Conservation (phyloP, 164 flowering plant species). For the Umbellularia californica region DNA sequence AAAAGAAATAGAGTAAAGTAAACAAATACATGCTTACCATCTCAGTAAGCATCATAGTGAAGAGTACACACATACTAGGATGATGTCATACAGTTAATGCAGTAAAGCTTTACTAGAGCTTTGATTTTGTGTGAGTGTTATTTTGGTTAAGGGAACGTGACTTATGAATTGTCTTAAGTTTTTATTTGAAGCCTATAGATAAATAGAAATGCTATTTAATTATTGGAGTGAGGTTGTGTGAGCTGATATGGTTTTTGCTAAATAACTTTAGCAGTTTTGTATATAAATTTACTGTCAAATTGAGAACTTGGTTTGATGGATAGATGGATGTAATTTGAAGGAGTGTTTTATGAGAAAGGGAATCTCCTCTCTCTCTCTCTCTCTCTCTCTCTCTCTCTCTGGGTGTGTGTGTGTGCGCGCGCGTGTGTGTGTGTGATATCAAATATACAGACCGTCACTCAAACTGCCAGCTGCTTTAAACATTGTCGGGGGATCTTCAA, state of each 20-base stretch:
- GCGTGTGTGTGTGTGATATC: too few relatives aligned
- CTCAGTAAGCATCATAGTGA: conserved; percentile 37
- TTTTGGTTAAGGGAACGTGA: neutral
- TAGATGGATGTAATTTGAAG: too few relatives aligned
- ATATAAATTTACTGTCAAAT: too few relatives aligned
- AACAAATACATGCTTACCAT: conserved; percentile 28
- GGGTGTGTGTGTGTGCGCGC: too few relatives aligned
- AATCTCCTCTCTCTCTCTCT: too few relatives aligned
- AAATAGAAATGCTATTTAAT: neutral
- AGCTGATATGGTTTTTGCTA: neutral
- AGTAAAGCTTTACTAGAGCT: neutral
- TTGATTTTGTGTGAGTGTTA: conserved; percentile 1
- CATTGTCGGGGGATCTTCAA: too few relatives aligned
- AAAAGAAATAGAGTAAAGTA: conserved; percentile 25
- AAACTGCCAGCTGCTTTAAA: too few relatives aligned
- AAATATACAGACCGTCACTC: too few relatives aligned
- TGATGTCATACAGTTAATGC: neutral
- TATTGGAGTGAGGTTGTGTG: neutral
- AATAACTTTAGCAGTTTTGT: neutral
- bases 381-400: too few relatives aligned
- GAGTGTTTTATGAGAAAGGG: too few relatives aligned
- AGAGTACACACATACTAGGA: neutral
- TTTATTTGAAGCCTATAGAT: neutral
- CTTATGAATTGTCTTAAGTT: neutral
- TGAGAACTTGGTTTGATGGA: too few relatives aligned